Percentiles rank a stretch among this genome's conserved stretches.
Evolutionary conservation across 768 basidiomycete species (phyloP).

Genomic region (Calocybe cyanea): DNA sequence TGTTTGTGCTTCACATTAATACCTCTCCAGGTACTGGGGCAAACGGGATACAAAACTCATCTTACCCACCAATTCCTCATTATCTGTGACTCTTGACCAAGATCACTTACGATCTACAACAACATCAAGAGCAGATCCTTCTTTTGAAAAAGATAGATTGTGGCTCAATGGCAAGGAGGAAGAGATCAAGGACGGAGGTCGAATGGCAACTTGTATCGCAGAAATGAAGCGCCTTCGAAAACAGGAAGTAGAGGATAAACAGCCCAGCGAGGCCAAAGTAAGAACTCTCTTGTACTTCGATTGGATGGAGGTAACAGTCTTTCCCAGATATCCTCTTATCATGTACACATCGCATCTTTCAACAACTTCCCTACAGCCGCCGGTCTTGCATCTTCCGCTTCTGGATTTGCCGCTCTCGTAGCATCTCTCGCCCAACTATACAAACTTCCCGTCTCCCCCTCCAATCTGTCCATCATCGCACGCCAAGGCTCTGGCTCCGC

Average conservation of each 20-base stretch:
- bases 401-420: slow-evolving; percentile 94
- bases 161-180: slow-evolving; percentile 97
- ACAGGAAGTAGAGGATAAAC: slow-evolving; percentile 65
- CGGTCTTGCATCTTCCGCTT: slow-evolving; percentile 94
- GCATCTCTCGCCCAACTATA: slow-evolving; percentile 87
- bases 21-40: slow-evolving; percentile 85
- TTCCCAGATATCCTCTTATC: slow-evolving; percentile 59
- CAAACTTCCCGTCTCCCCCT: slow-evolving; percentile 70
- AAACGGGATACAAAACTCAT: slow-evolving; percentile 95
- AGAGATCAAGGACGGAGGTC: slow-evolving; percentile 75
- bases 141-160: slow-evolving; percentile 71
- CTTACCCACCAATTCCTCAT: slow-evolving; percentile 94
- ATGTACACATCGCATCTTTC: slow-evolving; percentile 87
- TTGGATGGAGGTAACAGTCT: slow-evolving; percentile 6
- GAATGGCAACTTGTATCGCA: slow-evolving; percentile 79
- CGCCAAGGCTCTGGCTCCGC: slow-evolving; percentile 98
- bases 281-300: slow-evolving; percentile 9
- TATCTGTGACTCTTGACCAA: slow-evolving; percentile 97
- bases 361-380: slow-evolving; percentile 99
- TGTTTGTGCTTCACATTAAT: slow-evolving; percentile 7
- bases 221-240: slow-evolving; percentile 82
- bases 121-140: slow-evolving; percentile 78
- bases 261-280: slow-evolving; percentile 66
- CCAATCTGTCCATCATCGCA: slow-evolving; percentile 87
- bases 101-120: slow-evolving; percentile 94